Base-by-base conservation (phyloP, 768 basidiomycete genomes). In the Basidioascus undulatus region DNA sequence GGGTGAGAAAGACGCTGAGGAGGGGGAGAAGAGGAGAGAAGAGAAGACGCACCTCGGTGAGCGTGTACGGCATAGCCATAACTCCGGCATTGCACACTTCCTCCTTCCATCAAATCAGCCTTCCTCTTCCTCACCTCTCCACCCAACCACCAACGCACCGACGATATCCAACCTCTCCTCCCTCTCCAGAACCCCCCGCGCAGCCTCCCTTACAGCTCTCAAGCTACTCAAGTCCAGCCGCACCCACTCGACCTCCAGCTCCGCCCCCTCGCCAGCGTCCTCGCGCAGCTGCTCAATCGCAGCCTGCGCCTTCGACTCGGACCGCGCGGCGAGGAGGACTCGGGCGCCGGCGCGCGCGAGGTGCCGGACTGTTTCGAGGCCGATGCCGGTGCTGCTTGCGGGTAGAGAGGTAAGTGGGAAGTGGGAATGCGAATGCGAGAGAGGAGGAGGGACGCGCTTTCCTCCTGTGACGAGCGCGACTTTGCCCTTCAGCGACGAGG, bases 391-490 rank as follows among this genome's bases (percentile, higher is more conserved):
- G 35, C 66, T 68, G 32, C 16, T 30, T 28, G 16, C 18, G 30
- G 32, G 32, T 30, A 27, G 24, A 16, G 1, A 21, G 27, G n/a
- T 7, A 8, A 8, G 39, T 10, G 33, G 5, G 5, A 10, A 15
- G 10, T 33, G n/a, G 15, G 30, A 15, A 4, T 18, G 33, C 32
- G 18, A 12, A 5, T 6, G 9, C 10, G 10, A 7, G 2, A 16
- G 12, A 25, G 1, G 5, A 16, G 6, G 7, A 3, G 10, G 20
- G 32, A 26, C 56, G 6, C 41, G 70, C 67, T 71, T 72, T 47
- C 64, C 68, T 13, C 71, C 71, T 0, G 70, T 72, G 16, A 74
- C 65, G 31, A 71, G 54, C 34, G 58, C 51, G n/a, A 72, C 66
- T 49, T 68, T 68, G 10, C 65, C 68, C 6, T 51, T 55, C 7